Evolutionary conservation across 768 basidiomycete genomes (phyloP), one percentile per base, ranked within the genome.

Genomic region (Russula vinacea): DNA sequence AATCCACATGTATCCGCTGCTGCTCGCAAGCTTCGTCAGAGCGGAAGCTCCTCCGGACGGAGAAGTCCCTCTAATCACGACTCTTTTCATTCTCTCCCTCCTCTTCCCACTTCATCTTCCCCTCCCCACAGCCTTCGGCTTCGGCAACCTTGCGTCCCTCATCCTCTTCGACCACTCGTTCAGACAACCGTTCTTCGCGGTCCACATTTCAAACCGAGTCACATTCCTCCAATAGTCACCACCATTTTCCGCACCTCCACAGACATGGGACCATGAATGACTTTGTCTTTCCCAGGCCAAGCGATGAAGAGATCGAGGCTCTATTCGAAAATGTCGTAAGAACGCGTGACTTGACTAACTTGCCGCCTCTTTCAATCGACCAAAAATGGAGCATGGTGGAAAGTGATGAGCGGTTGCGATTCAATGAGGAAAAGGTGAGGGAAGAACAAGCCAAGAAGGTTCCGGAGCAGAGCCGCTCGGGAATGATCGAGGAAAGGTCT

Each of bases 371-470:
- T 62, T 70, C 83, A 17, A 81, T 90, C 26, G 89, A 92, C 35
- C 91, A 92, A 74, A 98, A 98, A 76, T 99, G 96, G 95, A 80
- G 81, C 67, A 84, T 98, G 72, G 89, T 99, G 7, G 83, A 88
- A 72, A 90, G 85, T 62, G 88, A 91, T 68, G 89, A 90, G 69
- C 87, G 89, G 60, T 80, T 88, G 58, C 82, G 89, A 49, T 93
- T 89, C 87, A 84, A 83, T 69, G 85, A 88, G 53, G 86, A 87
- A 69, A 84, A 82, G 70, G 81, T 78, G 66, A 81, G 85, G 69
- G 83, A 86, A 66, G 84, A 85, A 61, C 84, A 86, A 69, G 75
- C 79, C 24, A 83, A 78, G 71, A 85, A 78, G 71, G 85, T 85
- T 70, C 77, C 77, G 7, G 88, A 89, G 66, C 72, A 79, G 3